A percentile compares a stretch with the other conserved stretches of the same genome.
phyloP scores from a whole-genome alignment of 169 alveolate genomes.

The Eimeria tenella region DNA sequence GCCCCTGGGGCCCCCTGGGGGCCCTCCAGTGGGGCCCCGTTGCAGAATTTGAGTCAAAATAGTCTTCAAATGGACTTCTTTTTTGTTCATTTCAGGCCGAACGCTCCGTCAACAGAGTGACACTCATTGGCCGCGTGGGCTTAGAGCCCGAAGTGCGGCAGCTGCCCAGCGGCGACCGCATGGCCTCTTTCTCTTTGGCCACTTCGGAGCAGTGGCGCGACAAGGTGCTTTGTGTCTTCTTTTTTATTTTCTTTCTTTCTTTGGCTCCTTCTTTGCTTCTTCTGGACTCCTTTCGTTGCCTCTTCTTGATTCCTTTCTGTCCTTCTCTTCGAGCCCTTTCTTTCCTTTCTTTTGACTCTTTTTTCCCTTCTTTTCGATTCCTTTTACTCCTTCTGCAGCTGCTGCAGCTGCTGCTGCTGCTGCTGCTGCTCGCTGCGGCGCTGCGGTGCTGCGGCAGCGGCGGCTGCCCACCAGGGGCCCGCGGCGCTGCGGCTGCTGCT shows the following conservation, averaged over 20 bases:
- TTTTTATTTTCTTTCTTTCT: background rate
- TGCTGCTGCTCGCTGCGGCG: too few relatives aligned
- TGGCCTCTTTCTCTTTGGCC: slow-evolving; percentile 82
- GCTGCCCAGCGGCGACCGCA: slow-evolving; percentile 81
- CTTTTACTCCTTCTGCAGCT: too few relatives aligned
- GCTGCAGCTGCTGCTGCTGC: too few relatives aligned
- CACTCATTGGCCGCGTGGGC: slow-evolving; percentile 61
- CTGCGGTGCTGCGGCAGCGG: too few relatives aligned
- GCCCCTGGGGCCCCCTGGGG: too few relatives aligned
- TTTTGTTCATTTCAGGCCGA: slow-evolving; percentile 13
- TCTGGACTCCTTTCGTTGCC: too few relatives aligned
- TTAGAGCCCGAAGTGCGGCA: slow-evolving; percentile 61
- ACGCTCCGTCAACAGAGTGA: slow-evolving; percentile 59
- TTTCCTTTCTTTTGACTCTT: background rate
- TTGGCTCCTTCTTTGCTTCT: background rate
- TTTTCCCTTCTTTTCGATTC: too few relatives aligned
- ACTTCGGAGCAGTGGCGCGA: slow-evolving; percentile 83
- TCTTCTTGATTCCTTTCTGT: too few relatives aligned
- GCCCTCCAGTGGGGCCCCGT: too few relatives aligned
- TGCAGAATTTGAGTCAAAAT: background rate
- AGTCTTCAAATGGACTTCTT: background rate
- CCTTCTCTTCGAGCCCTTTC: background rate
- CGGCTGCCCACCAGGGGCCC: too few relatives aligned
- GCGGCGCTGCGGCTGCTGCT: too few relatives aligned
- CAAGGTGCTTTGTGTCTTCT: slow-evolving; percentile 34